These are phyloP conservation scores for Candida pseudoviswanathii DNA, from an alignment of 1,139 yeast species.

Conservation along the genomic window DNA sequence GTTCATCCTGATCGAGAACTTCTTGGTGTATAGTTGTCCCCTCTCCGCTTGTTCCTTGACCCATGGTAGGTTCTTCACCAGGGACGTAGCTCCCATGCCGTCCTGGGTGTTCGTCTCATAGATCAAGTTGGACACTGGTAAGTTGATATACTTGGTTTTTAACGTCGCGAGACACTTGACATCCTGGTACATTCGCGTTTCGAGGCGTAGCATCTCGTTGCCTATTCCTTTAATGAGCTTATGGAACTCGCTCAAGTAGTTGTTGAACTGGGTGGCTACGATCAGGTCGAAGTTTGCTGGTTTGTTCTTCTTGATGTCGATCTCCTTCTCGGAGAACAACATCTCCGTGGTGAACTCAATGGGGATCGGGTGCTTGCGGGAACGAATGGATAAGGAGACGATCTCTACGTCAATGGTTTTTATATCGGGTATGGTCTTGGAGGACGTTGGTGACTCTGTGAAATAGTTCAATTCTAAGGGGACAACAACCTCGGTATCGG, in stretches of 20 bases:
- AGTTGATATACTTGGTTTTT: constrained; percentile 34
- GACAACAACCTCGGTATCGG: constrained; percentile 25
- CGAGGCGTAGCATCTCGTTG: constrained; percentile 37
- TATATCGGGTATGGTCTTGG: constrained; percentile 26
- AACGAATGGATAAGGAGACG: constrained; percentile 38
- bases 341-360: constrained; percentile 45
- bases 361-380: constrained; percentile 40
- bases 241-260: constrained; percentile 30
- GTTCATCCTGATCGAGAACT: constrained; percentile 30
- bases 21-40: constrained; percentile 27
- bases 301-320: constrained; percentile 18
- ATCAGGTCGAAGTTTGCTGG: constrained; percentile 35
- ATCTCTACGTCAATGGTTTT: constrained; percentile 37
- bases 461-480: constrained; percentile 41
- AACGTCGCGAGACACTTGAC: constrained; percentile 39
- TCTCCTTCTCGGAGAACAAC: constrained; percentile 33
- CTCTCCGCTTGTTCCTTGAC: constrained; percentile 18
- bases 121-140: constrained; percentile 21
- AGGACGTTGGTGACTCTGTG: constrained; percentile 19
- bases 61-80: constrained; percentile 31
- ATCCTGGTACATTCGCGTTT: constrained; percentile 39
- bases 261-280: constrained; percentile 33
- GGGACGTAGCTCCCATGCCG: constrained; percentile 23
- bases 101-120: constrained; percentile 16
- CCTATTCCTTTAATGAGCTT: constrained; percentile 37